Base-by-base conservation (phyloP, 768 basidiomycete species). In the Fomitopsis pulvina region DNA sequence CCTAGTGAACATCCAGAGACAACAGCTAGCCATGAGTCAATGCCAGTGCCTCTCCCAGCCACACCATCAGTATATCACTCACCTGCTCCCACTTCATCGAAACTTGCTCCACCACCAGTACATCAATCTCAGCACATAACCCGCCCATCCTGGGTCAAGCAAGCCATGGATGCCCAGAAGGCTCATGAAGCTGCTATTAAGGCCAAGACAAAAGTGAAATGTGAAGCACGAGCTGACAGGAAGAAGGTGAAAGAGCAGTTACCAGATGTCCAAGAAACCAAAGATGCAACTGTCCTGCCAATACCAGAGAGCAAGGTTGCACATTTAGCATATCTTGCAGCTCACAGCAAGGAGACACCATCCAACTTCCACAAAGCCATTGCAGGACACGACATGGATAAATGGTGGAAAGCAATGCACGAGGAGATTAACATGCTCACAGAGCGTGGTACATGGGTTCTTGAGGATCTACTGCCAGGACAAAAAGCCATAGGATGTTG, bases 401-500 rank as follows among this genome's bases (percentile, higher is more conserved):
- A 12, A 5, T 57, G 56, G 56, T 21, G 45, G 44, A 29, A 16
- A 6, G 57, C 53, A 10, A 55, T 55, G 51, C 25, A 53, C 2
- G 42, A 22, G 8, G 55, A 56, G 43, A 45, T 49, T 25, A 26
- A 12, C 16, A 44, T 47, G 16, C 41, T 52, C 20, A 0, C 24
- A 8, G 28, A 27, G 5, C 52, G 37, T 26, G 37, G 37, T 2
- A 50, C 48, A 1, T 56, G 24, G 10, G 7, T 20, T 24, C n/a
- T n/a, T n/a, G n/a, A n/a, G n/a, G n/a, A n/a, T n/a, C n/a, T n/a
- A n/a, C n/a, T n/a, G n/a, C n/a, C 22, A 2, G 61, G 58, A 7
- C 41, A 55, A 11, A 67, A 65, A 28, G 25, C 57, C 7, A 52
- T 71, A 27, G 62, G 60, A 18, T 53, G 54, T 41, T 51, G 55